Evolutionary conservation across 108 stramenopile species (phyloP), one percentile per base, ranked within the genome.

Genomic region (Cyclotella distinguenda): DNA sequence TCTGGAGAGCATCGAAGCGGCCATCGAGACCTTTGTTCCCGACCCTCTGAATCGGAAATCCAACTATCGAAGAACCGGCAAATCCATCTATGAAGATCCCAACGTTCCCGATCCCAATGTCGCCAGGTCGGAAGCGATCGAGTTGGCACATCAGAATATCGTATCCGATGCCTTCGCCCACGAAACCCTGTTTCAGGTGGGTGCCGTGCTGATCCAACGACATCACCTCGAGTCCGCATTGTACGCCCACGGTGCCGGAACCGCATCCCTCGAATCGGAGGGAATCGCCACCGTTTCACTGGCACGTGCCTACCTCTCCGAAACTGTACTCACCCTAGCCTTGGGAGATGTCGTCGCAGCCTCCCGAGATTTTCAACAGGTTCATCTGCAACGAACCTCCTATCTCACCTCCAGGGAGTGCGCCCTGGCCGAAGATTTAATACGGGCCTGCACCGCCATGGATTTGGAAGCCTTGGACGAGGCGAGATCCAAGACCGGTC

Each of bases 371-470:
- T 95, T 91, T 63, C 61, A 87, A 63, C 60, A 80, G n/a, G 72
- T 85, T n/a, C 94, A 95, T 69, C 74, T 91, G 28, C 94, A 95
- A 74, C 67, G 79, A 12, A 82, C 84, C 3, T 36, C 72, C 5
- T 95, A 95, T 38, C 52, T 95, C 28, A 46, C 74, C 1, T 84
- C 88, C n/a, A 60, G 87, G 6, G 91, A 95, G 65, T 93, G 94
- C 62, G 87, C 90, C n/a, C 60, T 93, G 54, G 81, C 80, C n/a
- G 94, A 95, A 66, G 90, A 95, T 58, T 78, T 95, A 51, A 83
- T 93, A 42, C 78, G 88, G 32, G 94, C 91, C 9, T 74, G 89
- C 45, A 84, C 85, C 38, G 66, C 36, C 27, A 77, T 90, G 60
- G 86, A 91, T 58, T 38, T 33, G 28, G 86, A 91, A 36, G 89